Percentiles rank a stretch among this genome's conserved stretches.
These are phyloP conservation scores for Ogataea pilisensis DNA, from an alignment of 805 yeast species.

Conservation along the genomic window DNA sequence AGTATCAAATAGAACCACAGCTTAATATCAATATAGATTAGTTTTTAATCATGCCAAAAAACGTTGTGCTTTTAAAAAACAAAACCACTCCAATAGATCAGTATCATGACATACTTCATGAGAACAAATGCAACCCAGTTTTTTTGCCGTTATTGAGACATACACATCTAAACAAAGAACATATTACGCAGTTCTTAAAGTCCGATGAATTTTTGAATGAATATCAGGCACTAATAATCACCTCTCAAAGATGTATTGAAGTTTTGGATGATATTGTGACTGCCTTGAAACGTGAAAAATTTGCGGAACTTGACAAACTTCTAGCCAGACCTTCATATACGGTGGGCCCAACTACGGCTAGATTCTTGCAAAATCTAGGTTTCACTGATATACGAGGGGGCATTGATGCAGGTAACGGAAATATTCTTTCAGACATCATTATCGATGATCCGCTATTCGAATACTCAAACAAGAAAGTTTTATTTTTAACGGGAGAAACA, in stretches of 20 bases:
- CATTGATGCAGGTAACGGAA: conserved; percentile 75
- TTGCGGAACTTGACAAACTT: conserved; percentile 24
- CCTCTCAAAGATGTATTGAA: conserved; percentile 91
- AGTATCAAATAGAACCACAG: too few species aligned
- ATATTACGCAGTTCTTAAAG: conserved; percentile 41
- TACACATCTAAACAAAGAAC: conserved; percentile 44
- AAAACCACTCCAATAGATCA: conserved; percentile 66
- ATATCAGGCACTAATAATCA: conserved; percentile 60
- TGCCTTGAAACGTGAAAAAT: conserved; percentile 15
- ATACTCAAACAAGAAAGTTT: conserved; percentile 31
- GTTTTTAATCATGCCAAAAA: conserved; percentile 12
- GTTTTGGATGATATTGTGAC: conserved; percentile 49
- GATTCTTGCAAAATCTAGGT: conserved; percentile 55
- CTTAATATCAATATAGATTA: background rate
- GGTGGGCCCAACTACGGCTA: conserved; percentile 86
- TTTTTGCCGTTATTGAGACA: conserved; percentile 79
- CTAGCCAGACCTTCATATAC: conserved; percentile 63
- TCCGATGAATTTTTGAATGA: conserved; percentile 38
- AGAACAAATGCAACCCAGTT: conserved; percentile 36
- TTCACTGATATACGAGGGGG: conserved; percentile 73
- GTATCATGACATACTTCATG: conserved; percentile 44
- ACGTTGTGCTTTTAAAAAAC: conserved; percentile 63
- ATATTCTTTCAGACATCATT: conserved; percentile 61
- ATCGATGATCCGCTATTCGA: conserved; percentile 30
- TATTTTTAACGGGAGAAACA: conserved; percentile 83